Evolutionary conservation across 2,329 filamentous ascomycete species (phyloP).

Genomic region (Talaromyces verruculosus): DNA sequence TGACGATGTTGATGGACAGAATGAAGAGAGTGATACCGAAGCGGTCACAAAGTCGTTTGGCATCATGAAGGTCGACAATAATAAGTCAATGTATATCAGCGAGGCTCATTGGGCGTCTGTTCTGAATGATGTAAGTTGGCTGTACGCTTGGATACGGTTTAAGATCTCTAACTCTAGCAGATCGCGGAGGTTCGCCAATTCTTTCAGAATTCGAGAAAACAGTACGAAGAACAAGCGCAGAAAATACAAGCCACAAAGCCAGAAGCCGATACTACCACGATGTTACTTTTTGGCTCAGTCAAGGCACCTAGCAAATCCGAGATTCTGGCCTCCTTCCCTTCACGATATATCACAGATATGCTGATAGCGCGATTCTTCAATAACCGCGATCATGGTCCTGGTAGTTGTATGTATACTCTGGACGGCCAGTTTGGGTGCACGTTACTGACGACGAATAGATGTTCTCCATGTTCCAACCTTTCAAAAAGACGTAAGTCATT

Average conservation of each 20-base stretch:
- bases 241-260: constrained; percentile 69
- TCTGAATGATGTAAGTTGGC: constrained; percentile 61
- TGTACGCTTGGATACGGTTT: not conserved
- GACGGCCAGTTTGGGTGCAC: not conserved
- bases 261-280: constrained; percentile 57
- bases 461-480: constrained; percentile 85
- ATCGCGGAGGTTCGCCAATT: constrained; percentile 94
- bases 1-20: constrained; percentile 57
- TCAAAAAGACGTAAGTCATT: constrained; percentile 61
- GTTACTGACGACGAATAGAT: constrained; percentile 40
- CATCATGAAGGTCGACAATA: constrained; percentile 78
- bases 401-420: constrained; percentile 52
- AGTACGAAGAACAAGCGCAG: constrained; percentile 78
- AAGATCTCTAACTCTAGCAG: constrained; percentile 36
- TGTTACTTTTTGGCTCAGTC: constrained; percentile 73
- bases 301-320: constrained; percentile 71
- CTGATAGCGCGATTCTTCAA: constrained; percentile 90
- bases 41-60: constrained; percentile 72
- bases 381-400: constrained; percentile 66
- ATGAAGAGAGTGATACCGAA: constrained; percentile 66
- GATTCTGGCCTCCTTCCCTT: constrained; percentile 74
- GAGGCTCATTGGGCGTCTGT: constrained; percentile 82
- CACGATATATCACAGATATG: constrained; percentile 78
- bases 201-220: constrained; percentile 81
- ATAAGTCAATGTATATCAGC: constrained; percentile 76